A percentile compares a stretch with the other conserved stretches of the same genome.
Conservation (phyloP, 768 basidiomycete species). For the Daedaleopsis sinensis region DNA sequence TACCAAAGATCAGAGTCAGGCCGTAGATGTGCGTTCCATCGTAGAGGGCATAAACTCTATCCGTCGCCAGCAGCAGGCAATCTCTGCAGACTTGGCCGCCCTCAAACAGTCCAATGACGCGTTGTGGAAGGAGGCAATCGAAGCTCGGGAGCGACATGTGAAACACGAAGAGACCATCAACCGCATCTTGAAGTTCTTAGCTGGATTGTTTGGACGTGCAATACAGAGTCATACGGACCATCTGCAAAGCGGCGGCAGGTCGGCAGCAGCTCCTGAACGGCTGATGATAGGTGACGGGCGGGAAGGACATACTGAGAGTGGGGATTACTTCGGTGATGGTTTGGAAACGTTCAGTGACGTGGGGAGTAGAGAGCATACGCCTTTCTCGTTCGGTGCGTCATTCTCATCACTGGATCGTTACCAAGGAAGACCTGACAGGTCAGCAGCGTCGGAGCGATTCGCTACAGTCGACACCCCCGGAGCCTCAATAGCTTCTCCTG, state of each 20-base stretch:
- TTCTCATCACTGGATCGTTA: not conserved
- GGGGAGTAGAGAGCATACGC: constrained; percentile 10
- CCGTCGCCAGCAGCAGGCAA: constrained; percentile 87
- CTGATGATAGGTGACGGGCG: constrained; percentile 67
- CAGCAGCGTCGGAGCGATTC: constrained; percentile 38
- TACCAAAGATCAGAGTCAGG: constrained; percentile 41
- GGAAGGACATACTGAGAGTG: constrained; percentile 40
- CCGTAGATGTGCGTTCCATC: constrained; percentile 78
- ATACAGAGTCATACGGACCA: constrained; percentile 39
- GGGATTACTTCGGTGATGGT: constrained; percentile 40
- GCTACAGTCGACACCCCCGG: constrained; percentile 53
- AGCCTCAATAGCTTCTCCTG: constrained; percentile 34
- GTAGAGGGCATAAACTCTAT: constrained; percentile 83
- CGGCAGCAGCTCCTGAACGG: constrained; percentile 46
- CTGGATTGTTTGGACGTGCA: constrained; percentile 78
- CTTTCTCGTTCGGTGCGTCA: constrained; percentile 19
- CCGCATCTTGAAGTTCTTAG: constrained; percentile 91
- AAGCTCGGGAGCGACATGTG: constrained; percentile 77
- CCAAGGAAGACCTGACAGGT: not conserved
- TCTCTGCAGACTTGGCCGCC: constrained; percentile 86
- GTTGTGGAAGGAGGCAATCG: constrained; percentile 89
- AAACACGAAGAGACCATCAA: constrained; percentile 97
- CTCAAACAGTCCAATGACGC: constrained; percentile 85
- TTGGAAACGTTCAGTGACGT: constrained; percentile 36
- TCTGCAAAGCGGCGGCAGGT: constrained; percentile 36